A percentile compares a stretch with the other conserved stretches of the same genome.
Conservation (phyloP, 257 asterid genomes). For the Datura wrightii region DNA sequence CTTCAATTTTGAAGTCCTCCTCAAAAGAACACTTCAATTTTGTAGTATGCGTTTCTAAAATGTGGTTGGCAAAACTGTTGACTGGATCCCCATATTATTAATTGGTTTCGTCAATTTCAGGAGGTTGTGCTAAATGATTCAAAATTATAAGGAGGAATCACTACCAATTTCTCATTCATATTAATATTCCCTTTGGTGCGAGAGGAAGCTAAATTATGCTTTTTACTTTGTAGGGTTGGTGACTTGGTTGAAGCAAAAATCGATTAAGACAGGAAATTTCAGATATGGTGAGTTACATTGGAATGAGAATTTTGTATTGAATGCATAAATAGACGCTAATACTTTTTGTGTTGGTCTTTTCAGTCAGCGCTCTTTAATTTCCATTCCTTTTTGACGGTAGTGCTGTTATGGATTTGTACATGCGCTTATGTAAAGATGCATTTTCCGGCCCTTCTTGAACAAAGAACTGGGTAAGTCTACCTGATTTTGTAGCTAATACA, state of each 20-base stretch:
- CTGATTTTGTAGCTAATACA: not conserved
- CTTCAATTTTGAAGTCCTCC: not conserved
- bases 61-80: not conserved
- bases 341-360: conserved; percentile 27
- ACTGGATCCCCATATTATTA: not conserved
- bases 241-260: conserved; percentile 20
- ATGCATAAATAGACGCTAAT: conserved; percentile 35
- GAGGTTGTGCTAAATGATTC: conserved; percentile 1
- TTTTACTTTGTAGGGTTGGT: conserved; percentile 23
- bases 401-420: conserved; percentile 54
- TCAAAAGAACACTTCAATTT: not conserved
- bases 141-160: not conserved
- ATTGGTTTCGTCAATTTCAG: conserved; percentile 13
- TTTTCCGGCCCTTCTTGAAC: conserved; percentile 75
- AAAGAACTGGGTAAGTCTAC: conserved; percentile 76
- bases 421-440: conserved; percentile 42
- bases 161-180: not conserved
- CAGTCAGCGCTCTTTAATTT: conserved; percentile 59
- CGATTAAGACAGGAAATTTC: not conserved
- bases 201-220: conserved; percentile 7
- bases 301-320: not conserved
- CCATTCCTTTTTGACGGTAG: conserved; percentile 56
- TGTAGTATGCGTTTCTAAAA: not conserved
- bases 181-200: not conserved
- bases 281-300: conserved; percentile 30